These are phyloP conservation scores for Roridomyces roridus DNA, from an alignment of 768 basidiomycete genomes.

Conservation along the genomic window DNA sequence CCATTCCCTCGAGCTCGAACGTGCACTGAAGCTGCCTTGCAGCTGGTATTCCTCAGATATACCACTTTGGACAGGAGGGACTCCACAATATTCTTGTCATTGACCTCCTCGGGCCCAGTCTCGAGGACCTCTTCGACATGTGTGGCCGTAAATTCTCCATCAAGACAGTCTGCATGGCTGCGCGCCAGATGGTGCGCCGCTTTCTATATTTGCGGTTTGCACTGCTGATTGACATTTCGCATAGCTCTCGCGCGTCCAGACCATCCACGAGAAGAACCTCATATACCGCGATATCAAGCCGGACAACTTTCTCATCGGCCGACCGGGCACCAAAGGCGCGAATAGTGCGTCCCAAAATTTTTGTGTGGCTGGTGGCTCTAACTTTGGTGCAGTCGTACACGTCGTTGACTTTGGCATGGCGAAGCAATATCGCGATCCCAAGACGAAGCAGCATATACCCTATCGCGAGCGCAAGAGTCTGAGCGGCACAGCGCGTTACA, in stretches of 20 bases:
- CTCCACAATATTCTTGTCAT: constrained; percentile 99
- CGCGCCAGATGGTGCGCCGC: constrained; percentile 87
- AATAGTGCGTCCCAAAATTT: constrained; percentile 66
- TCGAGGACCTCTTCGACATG: constrained; percentile 99
- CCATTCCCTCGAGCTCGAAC: not conserved
- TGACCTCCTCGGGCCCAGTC: constrained; percentile 93
- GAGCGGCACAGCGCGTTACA: constrained; percentile 97
- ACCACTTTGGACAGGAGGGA: constrained; percentile 99
- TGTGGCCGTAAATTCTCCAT: constrained; percentile 96
- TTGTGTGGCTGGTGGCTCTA: constrained; percentile 4
- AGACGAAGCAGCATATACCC: constrained; percentile 99
- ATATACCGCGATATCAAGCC: constrained; percentile 99
- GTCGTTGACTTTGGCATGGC: constrained; percentile 99
- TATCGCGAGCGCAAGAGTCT: constrained; percentile 98
- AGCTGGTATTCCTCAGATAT: constrained; percentile 99
- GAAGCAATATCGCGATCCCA: constrained; percentile 98
- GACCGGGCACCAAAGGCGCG: constrained; percentile 88
- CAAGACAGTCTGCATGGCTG: constrained; percentile 99
- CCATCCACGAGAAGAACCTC: constrained; percentile 98
- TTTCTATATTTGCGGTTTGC: constrained; percentile 3
- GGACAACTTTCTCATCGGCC: constrained; percentile 97
- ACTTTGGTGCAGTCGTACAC: constrained; percentile 69
- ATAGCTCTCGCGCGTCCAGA: constrained; percentile 93
- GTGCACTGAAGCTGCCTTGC: constrained; percentile 9
- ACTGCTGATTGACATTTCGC: constrained; percentile 11